Conservation (phyloP, 345 rosid genomes). For the Toxicodendron radicans region DNA sequence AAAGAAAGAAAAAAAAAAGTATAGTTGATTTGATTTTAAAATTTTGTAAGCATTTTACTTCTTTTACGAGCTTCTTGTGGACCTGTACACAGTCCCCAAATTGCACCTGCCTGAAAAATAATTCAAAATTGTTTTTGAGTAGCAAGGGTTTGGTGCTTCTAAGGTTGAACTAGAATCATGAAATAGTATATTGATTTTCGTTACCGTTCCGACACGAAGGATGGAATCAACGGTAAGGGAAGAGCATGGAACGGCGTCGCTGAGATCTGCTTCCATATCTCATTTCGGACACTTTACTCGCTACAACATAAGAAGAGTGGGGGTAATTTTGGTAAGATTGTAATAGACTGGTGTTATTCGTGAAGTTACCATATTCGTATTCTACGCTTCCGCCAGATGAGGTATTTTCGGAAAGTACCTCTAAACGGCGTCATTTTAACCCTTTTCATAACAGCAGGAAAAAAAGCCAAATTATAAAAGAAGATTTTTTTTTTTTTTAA, state of each 20-base stretch:
- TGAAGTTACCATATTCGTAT: background rate
- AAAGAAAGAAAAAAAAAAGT: background rate
- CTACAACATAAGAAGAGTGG: background rate
- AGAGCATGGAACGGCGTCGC: constrained; percentile 66
- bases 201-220: constrained; percentile 66
- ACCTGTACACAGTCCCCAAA: constrained; percentile 67
- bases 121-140: background rate
- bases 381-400: no score
- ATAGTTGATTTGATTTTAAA: background rate
- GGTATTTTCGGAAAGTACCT: background rate
- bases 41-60: constrained; percentile 34
- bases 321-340: background rate
- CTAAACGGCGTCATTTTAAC: background rate
- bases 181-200: background rate
- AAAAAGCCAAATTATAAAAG: background rate
- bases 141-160: background rate
- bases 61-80: constrained; percentile 58
- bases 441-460: background rate
- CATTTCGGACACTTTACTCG: constrained; percentile 7
- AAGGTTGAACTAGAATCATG: background rate
- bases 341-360: background rate
- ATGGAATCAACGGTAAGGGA: constrained; percentile 67
- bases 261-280: constrained; percentile 58
- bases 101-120: constrained; percentile 65
- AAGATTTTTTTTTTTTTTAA: no score